phyloP scores from a whole-genome alignment of 208 protist species.

The Novymonas esmeraldas region DNA sequence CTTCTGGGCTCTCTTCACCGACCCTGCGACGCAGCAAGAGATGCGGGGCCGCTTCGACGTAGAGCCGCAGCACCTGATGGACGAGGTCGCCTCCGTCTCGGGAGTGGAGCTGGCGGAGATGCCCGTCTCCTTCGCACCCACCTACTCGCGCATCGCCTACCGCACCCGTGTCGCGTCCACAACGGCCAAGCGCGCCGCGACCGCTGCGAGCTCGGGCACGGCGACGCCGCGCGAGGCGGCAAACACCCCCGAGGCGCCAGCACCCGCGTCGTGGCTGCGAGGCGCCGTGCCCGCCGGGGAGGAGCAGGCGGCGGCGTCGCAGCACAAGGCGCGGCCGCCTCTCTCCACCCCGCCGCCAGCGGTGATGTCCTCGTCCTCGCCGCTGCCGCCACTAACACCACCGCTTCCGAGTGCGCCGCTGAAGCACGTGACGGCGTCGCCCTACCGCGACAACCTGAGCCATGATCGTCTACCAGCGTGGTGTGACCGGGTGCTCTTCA shows the following conservation, averaged over 20 bases:
- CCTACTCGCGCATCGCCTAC: conserved; percentile 53
- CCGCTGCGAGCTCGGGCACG: background rate
- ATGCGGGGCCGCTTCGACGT: conserved; percentile 44
- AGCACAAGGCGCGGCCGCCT: too few relatives aligned
- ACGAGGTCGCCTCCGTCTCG: conserved; percentile 49
- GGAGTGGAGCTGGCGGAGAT: conserved; percentile 70
- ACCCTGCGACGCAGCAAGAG: conserved; percentile 20
- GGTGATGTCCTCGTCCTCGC: background rate
- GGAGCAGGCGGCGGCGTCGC: background rate
- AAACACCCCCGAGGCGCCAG: background rate
- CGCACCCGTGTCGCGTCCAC: conserved; percentile 2
- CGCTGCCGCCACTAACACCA: background rate
- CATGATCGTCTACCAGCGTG: conserved; percentile 74
- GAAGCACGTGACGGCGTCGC: conserved; percentile 16
- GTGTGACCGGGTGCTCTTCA: conserved; percentile 88
- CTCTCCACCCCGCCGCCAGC: too few relatives aligned
- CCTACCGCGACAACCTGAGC: conserved; percentile 30
- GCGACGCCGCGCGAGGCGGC: background rate
- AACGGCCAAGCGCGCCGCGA: background rate
- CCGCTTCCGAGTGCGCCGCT: conserved; percentile 13
- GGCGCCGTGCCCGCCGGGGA: too few relatives aligned
- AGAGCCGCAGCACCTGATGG: conserved; percentile 53
- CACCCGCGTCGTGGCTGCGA: too few relatives aligned
- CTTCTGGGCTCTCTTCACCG: conserved; percentile 56
- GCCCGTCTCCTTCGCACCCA: conserved; percentile 62